Evolutionary conservation across 179 eudicot genomes (phyloP), one percentile per base, ranked within the genome.

Genomic region (Beta macrorhiza): DNA sequence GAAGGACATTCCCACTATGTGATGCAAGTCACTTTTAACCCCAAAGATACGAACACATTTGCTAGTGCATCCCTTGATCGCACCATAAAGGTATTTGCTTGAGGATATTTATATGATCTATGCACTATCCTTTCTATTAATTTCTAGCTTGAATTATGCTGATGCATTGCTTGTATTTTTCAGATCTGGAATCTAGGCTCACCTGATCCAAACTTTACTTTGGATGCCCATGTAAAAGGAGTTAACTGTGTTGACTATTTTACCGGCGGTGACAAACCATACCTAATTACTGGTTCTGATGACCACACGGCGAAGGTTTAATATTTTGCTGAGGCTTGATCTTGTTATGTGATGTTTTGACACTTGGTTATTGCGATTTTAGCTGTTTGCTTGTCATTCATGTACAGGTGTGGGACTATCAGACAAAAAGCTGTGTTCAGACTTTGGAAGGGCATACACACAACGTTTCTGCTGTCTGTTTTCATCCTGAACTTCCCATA

Each of bases 1-100:
- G 98, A 96, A 91, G 99, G 99, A 74, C 99, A 96, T 86, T 96
- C 98, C 76, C 99, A 96, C 85, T 96, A 96, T 84, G 99, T 96
- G 82, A 96, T 96, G 99, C 99, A 96, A 93, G 99, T 96, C 81
- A 94, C 99, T 32, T 90, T 96, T 85, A 94, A 96, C 84, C 98
- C 99, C 2, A 96, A 96, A 89, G 98, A 94, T 81, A 94, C 98
- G 82, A 96, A 96, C 88, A 96, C 99, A 65, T 96, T 96, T 81
- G 99, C 99, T 62, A 94, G 98, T 94, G 99, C 99, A 81, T 96
- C 99, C 80, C 96, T 96, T 84, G 99, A 96, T 88, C 98, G 99
- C 76, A 93, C 99, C 42, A 94, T 96, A 78, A 96, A 94, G 99
- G 99, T 94, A 83, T 77, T 68, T 51, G 5, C 20, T 64, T 74